Evolutionary conservation across 768 basidiomycete genomes (phyloP).

Genomic region (Glaciozyma antarctica): DNA sequence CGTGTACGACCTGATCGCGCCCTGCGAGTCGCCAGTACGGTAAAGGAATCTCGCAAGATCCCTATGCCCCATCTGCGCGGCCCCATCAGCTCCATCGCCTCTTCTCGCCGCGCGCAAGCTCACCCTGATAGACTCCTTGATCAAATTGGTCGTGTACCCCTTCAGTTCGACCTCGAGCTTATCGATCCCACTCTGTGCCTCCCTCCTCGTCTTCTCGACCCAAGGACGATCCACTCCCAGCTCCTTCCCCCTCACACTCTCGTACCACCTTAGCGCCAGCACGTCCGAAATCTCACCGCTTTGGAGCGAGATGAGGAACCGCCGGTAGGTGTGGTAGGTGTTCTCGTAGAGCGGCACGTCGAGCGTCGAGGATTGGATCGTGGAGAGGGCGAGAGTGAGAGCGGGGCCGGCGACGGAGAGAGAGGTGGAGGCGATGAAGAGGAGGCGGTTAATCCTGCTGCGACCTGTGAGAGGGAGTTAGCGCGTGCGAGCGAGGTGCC

Average conservation of each 20-base stretch:
- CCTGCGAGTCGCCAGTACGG: conserved; percentile 58
- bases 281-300: conserved; percentile 6
- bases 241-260: conserved; percentile 37
- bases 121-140: conserved; percentile 95
- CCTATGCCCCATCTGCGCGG: conserved; percentile 69
- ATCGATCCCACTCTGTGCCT: conserved; percentile 61
- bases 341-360: conserved; percentile 47
- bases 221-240: conserved; percentile 57
- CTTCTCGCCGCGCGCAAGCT: conserved; percentile 20
- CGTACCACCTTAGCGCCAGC: conserved; percentile 11
- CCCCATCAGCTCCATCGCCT: background rate
- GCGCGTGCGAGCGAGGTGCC: conserved; percentile 3
- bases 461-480: conserved; percentile 48
- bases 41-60: conserved; percentile 76
- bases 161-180: conserved; percentile 89
- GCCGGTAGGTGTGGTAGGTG: conserved; percentile 31
- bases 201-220: conserved; percentile 49
- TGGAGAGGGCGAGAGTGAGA: conserved; percentile 55
- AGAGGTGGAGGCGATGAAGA: conserved; percentile 56
- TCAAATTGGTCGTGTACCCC: conserved; percentile 91
- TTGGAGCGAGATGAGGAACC: conserved; percentile 43
- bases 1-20: conserved; percentile 71
- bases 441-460: conserved; percentile 62
- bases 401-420: conserved; percentile 66
- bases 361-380: conserved; percentile 54